Conservation (phyloP, 192 early-diverging fungal species). For the Lobosporangium transversale region DNA sequence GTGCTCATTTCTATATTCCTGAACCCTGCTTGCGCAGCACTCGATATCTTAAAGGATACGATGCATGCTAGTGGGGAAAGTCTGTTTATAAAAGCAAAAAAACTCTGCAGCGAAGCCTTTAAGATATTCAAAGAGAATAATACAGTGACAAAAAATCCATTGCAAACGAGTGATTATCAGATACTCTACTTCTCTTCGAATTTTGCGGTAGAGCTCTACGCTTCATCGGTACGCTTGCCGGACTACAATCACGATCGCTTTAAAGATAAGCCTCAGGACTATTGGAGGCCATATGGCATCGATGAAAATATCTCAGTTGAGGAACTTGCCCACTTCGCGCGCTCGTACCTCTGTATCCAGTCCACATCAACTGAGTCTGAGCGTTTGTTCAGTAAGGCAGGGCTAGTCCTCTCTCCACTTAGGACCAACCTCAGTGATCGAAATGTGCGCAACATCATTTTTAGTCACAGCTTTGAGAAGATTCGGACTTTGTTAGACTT, state of each 20-base stretch:
- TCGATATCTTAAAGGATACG: background rate
- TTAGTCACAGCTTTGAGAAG: constrained; percentile 2
- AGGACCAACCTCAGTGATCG: background rate
- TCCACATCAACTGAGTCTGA: constrained; percentile 17
- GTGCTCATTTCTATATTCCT: constrained; percentile 15
- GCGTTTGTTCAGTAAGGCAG: constrained; percentile 15
- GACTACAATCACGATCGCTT: background rate
- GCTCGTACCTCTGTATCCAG: constrained; percentile 17
- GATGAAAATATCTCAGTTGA: background rate
- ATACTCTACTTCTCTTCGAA: background rate
- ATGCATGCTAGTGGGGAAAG: background rate
- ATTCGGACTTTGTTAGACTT: too few relatives aligned
- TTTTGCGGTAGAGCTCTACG: background rate
- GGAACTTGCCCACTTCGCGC: background rate
- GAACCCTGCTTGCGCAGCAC: constrained; percentile 15
- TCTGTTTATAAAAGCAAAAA: constrained; percentile 2
- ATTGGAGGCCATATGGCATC: background rate
- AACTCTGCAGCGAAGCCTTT: background rate
- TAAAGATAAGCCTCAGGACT: background rate
- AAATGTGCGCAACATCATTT: constrained; percentile 9
- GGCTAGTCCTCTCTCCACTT: constrained; percentile 1
- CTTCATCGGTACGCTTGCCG: too few relatives aligned
- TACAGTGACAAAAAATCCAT: too few relatives aligned
- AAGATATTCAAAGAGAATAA: background rate
- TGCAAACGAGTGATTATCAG: background rate